Percentiles rank a stretch among this genome's conserved stretches.
Evolutionary conservation across 2,329 filamentous ascomycete genomes (phyloP).

Genomic region (Clonostachys byssicola): DNA sequence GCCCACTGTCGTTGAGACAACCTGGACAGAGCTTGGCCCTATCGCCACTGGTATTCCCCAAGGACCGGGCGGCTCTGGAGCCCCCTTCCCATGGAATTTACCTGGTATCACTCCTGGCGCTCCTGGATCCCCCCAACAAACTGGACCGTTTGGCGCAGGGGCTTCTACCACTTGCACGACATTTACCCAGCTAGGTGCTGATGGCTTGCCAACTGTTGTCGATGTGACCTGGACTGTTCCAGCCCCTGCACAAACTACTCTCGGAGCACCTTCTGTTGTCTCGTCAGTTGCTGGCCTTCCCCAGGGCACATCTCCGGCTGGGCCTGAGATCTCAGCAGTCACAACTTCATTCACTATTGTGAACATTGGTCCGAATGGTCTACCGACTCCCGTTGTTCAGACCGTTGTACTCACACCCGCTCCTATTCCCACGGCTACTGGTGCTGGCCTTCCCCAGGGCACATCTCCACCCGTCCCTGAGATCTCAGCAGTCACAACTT

Average conservation of each 20-base stretch:
- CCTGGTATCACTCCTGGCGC: conserved; percentile 1
- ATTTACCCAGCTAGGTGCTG: conserved; percentile 8
- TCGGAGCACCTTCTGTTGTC: conserved; percentile 8
- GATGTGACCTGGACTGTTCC: conserved; percentile 15
- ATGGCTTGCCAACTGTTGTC: conserved; percentile 18
- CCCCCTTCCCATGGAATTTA: background rate
- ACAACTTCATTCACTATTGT: conserved; percentile 22
- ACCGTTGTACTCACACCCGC: conserved; percentile 13
- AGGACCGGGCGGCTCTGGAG: too few relatives aligned
- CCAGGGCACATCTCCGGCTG: conserved; percentile 6
- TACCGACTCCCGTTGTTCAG: conserved; percentile 18
- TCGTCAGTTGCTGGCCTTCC: conserved; percentile 8
- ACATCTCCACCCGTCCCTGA: background rate
- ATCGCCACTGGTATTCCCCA: background rate
- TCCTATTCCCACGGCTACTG: conserved; percentile 5
- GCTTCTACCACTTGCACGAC: conserved; percentile 3
- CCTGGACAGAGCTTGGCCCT: conserved; percentile 2
- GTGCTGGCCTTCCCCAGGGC: conserved; percentile 8
- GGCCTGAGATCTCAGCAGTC: conserved; percentile 2
- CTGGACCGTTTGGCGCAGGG: background rate
- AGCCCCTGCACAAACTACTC: conserved; percentile 2
- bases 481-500: conserved; percentile 11
- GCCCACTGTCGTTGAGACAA: conserved; percentile 4
- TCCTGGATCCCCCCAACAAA: background rate
- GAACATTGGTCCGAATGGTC: conserved; percentile 22